Evolutionary conservation across 495 filamentous ascomycete genomes (phyloP).

Genomic region (Xylaria curta): DNA sequence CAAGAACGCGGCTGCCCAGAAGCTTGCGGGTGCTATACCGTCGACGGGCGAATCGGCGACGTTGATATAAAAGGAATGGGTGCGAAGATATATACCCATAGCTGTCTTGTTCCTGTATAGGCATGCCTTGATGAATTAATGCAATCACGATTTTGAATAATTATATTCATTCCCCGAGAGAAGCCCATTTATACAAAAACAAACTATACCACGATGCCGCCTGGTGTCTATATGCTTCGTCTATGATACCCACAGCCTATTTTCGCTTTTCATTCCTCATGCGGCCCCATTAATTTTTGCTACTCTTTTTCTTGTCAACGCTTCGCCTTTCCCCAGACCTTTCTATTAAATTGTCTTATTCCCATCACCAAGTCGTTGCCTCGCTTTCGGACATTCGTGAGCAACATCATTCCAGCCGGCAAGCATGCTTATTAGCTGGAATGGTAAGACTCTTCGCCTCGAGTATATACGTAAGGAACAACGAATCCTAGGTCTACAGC

Average conservation of each 20-base stretch:
- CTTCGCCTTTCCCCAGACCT: background rate
- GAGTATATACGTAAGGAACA: background rate
- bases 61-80: conserved; percentile 33
- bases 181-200: background rate
- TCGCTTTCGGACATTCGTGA: background rate
- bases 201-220: background rate
- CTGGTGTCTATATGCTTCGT: conserved; percentile 9
- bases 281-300: background rate
- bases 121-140: conserved; percentile 35
- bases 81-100: background rate
- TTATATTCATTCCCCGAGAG: background rate
- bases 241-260: background rate
- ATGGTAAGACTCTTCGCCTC: background rate
- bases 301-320: background rate
- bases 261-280: background rate
- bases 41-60: conserved; percentile 34
- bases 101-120: conserved; percentile 3
- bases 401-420: background rate
- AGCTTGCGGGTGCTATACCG: conserved; percentile 28
- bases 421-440: background rate
- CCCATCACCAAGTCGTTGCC: background rate
- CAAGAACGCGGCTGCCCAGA: conserved; percentile 30
- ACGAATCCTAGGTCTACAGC: no score
- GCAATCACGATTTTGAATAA: conserved; percentile 32
- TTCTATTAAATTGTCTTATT: background rate